phyloP scores from a whole-genome alignment of 352 stramenopile genomes.

The Blastocystis sp. region DNA sequence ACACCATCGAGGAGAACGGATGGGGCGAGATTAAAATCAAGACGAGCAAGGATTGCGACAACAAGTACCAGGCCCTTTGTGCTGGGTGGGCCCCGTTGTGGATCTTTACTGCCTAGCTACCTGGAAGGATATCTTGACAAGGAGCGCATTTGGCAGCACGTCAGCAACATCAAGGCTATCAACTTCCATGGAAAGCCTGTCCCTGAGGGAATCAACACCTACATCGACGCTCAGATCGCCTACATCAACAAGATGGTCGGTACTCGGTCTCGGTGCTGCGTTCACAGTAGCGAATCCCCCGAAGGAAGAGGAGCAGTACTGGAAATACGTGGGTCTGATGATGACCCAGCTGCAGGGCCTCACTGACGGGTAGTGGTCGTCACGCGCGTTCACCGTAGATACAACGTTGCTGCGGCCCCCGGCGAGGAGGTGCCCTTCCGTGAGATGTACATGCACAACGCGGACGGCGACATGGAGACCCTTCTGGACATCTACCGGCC shows the following conservation, averaged over 20 bases:
- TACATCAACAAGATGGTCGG: constrained; percentile 22
- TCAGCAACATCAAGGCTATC: constrained; percentile 60
- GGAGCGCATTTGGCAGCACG: constrained; percentile 57
- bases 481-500: constrained; percentile 53
- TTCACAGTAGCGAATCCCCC: constrained; percentile 5
- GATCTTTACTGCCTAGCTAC: constrained; percentile 41
- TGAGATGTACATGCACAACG: constrained; percentile 66
- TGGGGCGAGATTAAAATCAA: constrained; percentile 29
- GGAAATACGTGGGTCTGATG: constrained; percentile 35
- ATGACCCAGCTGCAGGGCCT: constrained; percentile 52
- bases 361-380: background rate
- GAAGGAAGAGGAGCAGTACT: constrained; percentile 18
- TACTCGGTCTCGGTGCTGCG: background rate
- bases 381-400: background rate
- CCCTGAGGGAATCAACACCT: constrained; percentile 37
- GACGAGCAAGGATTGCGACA: background rate
- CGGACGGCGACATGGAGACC: constrained; percentile 63
- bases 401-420: background rate
- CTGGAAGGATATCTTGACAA: constrained; percentile 40
- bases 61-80: constrained; percentile 7
- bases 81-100: constrained; percentile 6
- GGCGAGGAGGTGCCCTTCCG: constrained; percentile 27
- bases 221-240: constrained; percentile 16
- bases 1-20: constrained; percentile 37
- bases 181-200: constrained; percentile 51